Conservation (phyloP, 768 basidiomycete genomes). For the Vararia minispora region DNA sequence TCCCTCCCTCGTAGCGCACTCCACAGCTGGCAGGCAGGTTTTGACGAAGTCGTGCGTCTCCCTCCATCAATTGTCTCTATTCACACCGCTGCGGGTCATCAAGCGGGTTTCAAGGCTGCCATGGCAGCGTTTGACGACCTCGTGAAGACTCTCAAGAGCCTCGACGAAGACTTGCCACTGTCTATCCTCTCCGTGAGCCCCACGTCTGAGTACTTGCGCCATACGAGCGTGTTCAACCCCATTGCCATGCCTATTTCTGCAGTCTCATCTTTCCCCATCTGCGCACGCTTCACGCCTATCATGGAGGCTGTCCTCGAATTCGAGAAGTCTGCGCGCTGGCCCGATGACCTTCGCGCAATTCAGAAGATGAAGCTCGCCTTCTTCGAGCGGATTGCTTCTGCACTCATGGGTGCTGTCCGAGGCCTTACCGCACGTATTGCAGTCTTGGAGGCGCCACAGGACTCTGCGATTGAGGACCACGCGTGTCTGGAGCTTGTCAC, state of each 20-base stretch:
- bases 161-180: constrained; percentile 68
- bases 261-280: constrained; percentile 38
- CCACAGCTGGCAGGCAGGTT: constrained; percentile 45
- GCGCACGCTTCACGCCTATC: constrained; percentile 54
- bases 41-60: constrained; percentile 47
- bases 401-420: constrained; percentile 40
- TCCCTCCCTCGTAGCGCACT: constrained; percentile 42
- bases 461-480: constrained; percentile 55
- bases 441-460: constrained; percentile 34
- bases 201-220: constrained; percentile 62
- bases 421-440: constrained; percentile 51
- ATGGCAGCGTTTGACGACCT: constrained; percentile 71
- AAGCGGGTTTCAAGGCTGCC: constrained; percentile 60
- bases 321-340: constrained; percentile 89
- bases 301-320: constrained; percentile 80
- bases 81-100: constrained; percentile 23
- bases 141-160: constrained; percentile 60
- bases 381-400: constrained; percentile 66
- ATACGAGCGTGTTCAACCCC: constrained; percentile 77
- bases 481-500: constrained; percentile 68
- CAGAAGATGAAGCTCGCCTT: constrained; percentile 93
- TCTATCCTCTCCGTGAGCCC: constrained; percentile 68
- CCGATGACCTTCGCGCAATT: constrained; percentile 84
- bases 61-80: constrained; percentile 41
- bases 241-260: constrained; percentile 51